Base-by-base conservation (phyloP, 2,329 filamentous ascomycete genomes). In the Claviceps cyperi region DNA sequence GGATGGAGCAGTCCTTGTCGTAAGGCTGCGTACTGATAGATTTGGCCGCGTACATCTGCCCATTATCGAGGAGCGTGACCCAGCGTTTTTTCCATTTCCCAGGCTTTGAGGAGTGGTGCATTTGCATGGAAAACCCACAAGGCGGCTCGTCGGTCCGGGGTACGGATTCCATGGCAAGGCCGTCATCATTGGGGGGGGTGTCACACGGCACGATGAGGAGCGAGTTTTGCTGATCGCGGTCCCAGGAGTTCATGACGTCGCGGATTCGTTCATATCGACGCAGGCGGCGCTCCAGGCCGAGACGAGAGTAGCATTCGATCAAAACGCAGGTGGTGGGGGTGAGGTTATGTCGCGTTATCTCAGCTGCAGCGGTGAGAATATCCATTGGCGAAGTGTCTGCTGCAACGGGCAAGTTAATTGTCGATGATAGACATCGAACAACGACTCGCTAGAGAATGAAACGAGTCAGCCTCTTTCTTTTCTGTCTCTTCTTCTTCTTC, bases 201-300 rank as follows among this genome's bases (percentile, higher is more conserved):
- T 80, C 75, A 2, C 75, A 71, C 14, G 81, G 73, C 50, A 83
- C 68, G 21, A 96, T 73, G 17, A 85, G 68, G 14, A 97, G 71
- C 7, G 76, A 73, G 59, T 94, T 92, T 57, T 89, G 83, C 2
- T 75, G 72, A 62, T 95, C 89, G 43, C 76, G 73, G 53, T 94
- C 86, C 91, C 91, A 97, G 0, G 89, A 94, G 63, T 94, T 94
- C 75, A 96, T 78, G 21, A 95, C 78, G 59, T 95, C 87, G 52
- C 87, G 80, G 35, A 97, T 77, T 54, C 80, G 80, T 68, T 97
- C 91, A 62, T 95, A 96, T 39, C 81, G 82, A 40, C 91, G 83
- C 24, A 97, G 68, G 1, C 86, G 84, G 39, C 91, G 80, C 63
- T 94, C 86, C 2, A 97, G 73, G 32, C 87, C 87, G 1, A 92